Conservation (phyloP, 2,329 filamentous ascomycete species). For the Nemania serpens region DNA sequence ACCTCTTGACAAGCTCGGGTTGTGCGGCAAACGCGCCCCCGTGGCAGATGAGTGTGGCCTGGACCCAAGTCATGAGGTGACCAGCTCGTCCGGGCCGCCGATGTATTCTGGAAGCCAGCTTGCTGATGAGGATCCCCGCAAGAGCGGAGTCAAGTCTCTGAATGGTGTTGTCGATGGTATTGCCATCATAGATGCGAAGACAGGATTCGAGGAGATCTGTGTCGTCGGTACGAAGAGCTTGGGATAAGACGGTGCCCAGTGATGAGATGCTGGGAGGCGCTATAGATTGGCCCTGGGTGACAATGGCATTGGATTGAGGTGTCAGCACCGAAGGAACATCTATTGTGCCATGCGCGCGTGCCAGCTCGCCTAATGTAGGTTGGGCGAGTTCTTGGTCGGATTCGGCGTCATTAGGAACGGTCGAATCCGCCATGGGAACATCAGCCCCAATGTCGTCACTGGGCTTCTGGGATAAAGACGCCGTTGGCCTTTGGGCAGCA, state of each 20-base stretch:
- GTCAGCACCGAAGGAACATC: constrained; percentile 71
- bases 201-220: constrained; percentile 88
- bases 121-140: constrained; percentile 77
- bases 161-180: constrained; percentile 84
- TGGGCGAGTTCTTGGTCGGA: constrained; percentile 55
- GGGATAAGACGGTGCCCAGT: constrained; percentile 87
- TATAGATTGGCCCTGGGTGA: constrained; percentile 53
- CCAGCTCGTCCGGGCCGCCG: constrained; percentile 86
- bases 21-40: constrained; percentile 89
- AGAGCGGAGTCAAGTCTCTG: constrained; percentile 86
- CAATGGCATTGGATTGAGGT: constrained; percentile 46
- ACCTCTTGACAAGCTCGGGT: constrained; percentile 77
- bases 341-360: constrained; percentile 74
- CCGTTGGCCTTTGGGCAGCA: constrained; percentile 17
- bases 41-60: constrained; percentile 91
- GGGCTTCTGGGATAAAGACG: constrained; percentile 28
- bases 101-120: constrained; percentile 85
- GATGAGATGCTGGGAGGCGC: constrained; percentile 75
- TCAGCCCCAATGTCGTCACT: constrained; percentile 38
- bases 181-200: constrained; percentile 76
- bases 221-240: constrained; percentile 92
- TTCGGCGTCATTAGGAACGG: constrained; percentile 41
- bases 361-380: constrained; percentile 85
- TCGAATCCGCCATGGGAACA: constrained; percentile 39
- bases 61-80: constrained; percentile 91